Percentiles rank a stretch among this genome's conserved stretches.
Evolutionary conservation across 352 stramenopile species (phyloP).

Genomic region (Phytophthora rubi): DNA sequence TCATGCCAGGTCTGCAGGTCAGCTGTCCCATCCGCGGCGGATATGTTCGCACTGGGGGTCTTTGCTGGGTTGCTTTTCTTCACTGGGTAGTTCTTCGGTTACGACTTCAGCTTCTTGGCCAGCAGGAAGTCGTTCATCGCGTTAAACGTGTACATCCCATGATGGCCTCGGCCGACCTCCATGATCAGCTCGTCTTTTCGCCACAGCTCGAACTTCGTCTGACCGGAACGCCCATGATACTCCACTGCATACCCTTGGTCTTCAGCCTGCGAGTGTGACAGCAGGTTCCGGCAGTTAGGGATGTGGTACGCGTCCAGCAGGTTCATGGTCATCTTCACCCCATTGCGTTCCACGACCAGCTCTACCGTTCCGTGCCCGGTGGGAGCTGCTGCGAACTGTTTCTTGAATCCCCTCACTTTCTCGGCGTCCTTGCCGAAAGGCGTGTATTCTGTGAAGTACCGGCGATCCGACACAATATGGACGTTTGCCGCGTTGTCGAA

Average conservation of each 20-base stretch:
- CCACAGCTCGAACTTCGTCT: slow-evolving; percentile 12
- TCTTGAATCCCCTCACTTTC: slow-evolving; percentile 9
- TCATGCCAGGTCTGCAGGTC: slow-evolving; percentile 11
- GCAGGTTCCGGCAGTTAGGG: no score
- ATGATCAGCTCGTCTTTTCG: not conserved
- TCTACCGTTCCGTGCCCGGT: not conserved
- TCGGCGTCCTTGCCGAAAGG: not conserved
- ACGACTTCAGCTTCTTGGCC: no score
- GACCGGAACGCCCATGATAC: not conserved
- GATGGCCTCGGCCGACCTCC: slow-evolving; percentile 4
- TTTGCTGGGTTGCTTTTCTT: no score
- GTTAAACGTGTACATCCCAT: slow-evolving; percentile 6
- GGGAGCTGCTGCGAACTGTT: slow-evolving; percentile 9
- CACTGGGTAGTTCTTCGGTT: not conserved
- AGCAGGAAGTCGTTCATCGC: slow-evolving; percentile 3
- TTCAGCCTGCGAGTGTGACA: slow-evolving; percentile 7
- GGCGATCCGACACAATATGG: not conserved
- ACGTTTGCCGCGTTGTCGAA: slow-evolving; percentile 21
- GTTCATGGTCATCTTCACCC: no score
- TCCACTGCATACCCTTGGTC: slow-evolving; percentile 15
- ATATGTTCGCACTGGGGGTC: not conserved
- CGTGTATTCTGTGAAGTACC: slow-evolving; percentile 12
- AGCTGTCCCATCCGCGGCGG: not conserved
- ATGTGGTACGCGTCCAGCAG: no score
- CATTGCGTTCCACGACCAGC: not conserved